Base-by-base conservation (phyloP, 2,329 filamentous ascomycete genomes). In the Fusarium torreyae region DNA sequence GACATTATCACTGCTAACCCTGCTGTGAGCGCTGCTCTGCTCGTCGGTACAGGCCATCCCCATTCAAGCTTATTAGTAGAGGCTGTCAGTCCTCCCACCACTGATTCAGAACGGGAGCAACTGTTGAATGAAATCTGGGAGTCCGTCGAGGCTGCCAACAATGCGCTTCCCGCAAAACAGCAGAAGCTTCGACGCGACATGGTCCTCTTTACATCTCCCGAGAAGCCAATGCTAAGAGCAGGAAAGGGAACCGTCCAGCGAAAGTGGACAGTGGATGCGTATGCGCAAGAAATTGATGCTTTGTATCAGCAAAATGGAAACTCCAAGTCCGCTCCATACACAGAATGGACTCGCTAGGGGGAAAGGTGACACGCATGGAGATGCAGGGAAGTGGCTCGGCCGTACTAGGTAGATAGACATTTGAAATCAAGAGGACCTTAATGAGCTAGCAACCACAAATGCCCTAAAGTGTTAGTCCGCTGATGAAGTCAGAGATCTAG, bases 221-320 rank as follows among this genome's bases (percentile, higher is more conserved):
- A 79, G 8, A 85, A 82, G 69, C 82, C 82, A 0, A 82, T 86
- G 63, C 68, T 75, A 0, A 78, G 82, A 15, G 79, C 84, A 2
- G 78, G 78, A 2, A 86, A 86, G 68, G 82, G 81, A 0, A 83
- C 82, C 0, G 72, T 86, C 5, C 81, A 83, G 70, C 60, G 72
- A 5, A 63, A 59, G 9, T 15, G 48, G 20, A 71, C 70, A 0
- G 17, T 72, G n/a, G 49, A 56, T 2, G 9, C 38, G 11, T 70
- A 75, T 20, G 24, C 31, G 3, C 18, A 48, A 1, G 59, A 71
- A 11, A 26, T 70, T 13, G 53, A 67, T 11, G 36, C 11, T 5
- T 18, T 69, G 1, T 73, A 66, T 18, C 20, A 53, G 24, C 18
- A 14, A 9, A 17, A 3, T 31, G 14, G 36, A 15, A 40, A 14